phyloP scores from a whole-genome alignment of 2,329 filamentous ascomycete genomes.

The Colletotrichum sp. region DNA sequence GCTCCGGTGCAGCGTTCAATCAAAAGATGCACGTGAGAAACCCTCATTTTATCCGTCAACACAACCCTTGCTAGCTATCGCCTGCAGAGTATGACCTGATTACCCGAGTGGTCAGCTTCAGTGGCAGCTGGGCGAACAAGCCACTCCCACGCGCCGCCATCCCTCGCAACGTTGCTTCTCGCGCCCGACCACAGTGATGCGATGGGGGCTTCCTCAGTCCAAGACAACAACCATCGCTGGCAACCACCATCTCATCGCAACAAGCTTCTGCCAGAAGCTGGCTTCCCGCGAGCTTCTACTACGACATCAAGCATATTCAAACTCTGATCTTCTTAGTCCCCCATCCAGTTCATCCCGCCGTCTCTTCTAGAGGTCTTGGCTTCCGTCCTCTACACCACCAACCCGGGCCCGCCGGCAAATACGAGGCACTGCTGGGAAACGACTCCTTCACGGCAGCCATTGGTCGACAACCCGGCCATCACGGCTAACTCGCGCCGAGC shows the following conservation, averaged over 20 bases:
- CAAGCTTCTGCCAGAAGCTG: neutral
- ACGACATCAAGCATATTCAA: neutral
- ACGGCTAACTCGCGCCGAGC: neutral
- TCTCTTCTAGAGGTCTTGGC: neutral
- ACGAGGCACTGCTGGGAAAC: neutral
- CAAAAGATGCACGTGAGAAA: neutral
- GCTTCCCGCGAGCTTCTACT: neutral
- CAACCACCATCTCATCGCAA: neutral
- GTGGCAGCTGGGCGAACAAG: slow-evolving; percentile 8
- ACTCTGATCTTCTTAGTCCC: neutral
- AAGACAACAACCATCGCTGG: neutral
- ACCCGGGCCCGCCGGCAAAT: neutral
- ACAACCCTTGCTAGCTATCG: neutral
- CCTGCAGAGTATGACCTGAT: neutral
- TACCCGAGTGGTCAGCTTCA: neutral
- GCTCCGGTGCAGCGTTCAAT: neutral
- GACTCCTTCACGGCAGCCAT: neutral
- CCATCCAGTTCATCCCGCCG: neutral
- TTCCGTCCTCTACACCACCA: neutral
- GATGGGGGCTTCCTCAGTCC: neutral
- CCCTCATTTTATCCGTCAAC: neutral
- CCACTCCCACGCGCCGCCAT: neutral
- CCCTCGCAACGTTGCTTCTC: neutral
- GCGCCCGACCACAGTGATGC: neutral
- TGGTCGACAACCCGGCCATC: neutral